Evolutionary conservation across 1,284 basidiomycete genomes (phyloP).

Genomic region (Xerocomus minutiporus): DNA sequence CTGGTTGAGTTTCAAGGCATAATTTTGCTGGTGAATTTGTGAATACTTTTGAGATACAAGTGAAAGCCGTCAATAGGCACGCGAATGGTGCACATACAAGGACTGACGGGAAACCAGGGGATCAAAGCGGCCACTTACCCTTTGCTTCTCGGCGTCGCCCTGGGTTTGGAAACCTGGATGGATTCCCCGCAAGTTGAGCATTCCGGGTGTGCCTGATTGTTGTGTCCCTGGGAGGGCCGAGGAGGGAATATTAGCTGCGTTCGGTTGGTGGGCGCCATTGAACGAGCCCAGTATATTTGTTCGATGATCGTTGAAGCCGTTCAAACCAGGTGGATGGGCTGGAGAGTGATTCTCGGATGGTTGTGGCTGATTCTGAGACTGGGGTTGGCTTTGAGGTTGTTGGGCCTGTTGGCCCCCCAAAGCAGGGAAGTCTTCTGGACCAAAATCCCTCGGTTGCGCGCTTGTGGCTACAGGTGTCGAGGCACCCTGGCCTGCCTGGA

Average conservation of each 20-base stretch:
- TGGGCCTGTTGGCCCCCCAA: slow-evolving; percentile 53
- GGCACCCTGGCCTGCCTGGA: slow-evolving; percentile 63
- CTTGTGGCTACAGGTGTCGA: slow-evolving; percentile 37
- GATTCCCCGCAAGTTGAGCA: slow-evolving; percentile 61
- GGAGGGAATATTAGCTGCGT: slow-evolving; percentile 14
- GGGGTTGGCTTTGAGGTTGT: slow-evolving; percentile 29
- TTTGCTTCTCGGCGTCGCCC: slow-evolving; percentile 59
- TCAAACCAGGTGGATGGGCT: slow-evolving; percentile 65
- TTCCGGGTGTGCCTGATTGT: slow-evolving; percentile 54
- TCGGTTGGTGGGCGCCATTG: slow-evolving; percentile 32
- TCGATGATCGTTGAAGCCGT: slow-evolving; percentile 59
- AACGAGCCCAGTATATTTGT: slow-evolving; percentile 52
- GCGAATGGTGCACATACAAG: slow-evolving; percentile 1
- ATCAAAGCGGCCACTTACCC: slow-evolving; percentile 46
- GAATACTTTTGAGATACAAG: slow-evolving; percentile 10
- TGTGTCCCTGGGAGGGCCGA: slow-evolving; percentile 26
- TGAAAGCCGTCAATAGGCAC: background rate
- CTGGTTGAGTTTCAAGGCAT: slow-evolving; percentile 58
- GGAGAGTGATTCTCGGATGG: slow-evolving; percentile 37
- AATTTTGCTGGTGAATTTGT: slow-evolving; percentile 44
- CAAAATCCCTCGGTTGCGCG: slow-evolving; percentile 62
- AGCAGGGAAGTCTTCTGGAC: slow-evolving; percentile 80
- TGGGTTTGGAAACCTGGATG: slow-evolving; percentile 56
- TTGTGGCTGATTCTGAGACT: slow-evolving; percentile 34
- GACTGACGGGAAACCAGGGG: background rate